Evolutionary conservation across 176 grass and related monocot genomes (phyloP).

Genomic region (Ananas comosus): DNA sequence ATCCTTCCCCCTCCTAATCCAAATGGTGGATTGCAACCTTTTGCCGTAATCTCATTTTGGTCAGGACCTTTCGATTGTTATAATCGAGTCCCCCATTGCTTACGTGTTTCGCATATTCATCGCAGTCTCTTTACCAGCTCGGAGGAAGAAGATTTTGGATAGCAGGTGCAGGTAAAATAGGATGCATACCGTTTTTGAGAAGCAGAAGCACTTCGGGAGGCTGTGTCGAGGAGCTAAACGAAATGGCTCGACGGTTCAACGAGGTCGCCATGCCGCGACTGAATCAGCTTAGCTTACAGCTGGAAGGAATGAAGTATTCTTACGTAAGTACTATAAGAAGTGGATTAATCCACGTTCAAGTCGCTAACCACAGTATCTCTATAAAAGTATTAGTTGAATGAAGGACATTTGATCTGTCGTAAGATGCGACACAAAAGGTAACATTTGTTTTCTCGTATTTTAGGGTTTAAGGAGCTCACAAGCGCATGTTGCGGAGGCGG

Average conservation of each 20-base stretch:
- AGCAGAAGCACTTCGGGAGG: not conserved
- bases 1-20: not conserved
- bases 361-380: no score
- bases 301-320: conserved; percentile 28
- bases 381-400: no score
- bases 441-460: not conserved
- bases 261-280: conserved; percentile 2
- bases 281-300: conserved; percentile 10
- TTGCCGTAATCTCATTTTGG: no score
- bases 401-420: no score
- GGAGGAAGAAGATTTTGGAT: conserved; percentile 36
- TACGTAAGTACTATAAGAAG: conserved; percentile 5
- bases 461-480: conserved; percentile 27
- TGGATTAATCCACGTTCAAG: not conserved
- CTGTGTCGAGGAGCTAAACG: conserved; percentile 22
- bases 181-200: conserved; percentile 26
- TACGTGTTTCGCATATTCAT: no score
- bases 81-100: no score
- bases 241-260: conserved; percentile 17
- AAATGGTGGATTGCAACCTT: no score
- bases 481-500: conserved; percentile 26
- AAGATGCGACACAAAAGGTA: not conserved
- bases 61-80: no score
- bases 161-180: not conserved
- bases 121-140: conserved; percentile 14